Evolutionary conservation across 2,329 filamentous ascomycete genomes (phyloP), one percentile per base, ranked within the genome.

Genomic region (Sporothrix protearum): DNA sequence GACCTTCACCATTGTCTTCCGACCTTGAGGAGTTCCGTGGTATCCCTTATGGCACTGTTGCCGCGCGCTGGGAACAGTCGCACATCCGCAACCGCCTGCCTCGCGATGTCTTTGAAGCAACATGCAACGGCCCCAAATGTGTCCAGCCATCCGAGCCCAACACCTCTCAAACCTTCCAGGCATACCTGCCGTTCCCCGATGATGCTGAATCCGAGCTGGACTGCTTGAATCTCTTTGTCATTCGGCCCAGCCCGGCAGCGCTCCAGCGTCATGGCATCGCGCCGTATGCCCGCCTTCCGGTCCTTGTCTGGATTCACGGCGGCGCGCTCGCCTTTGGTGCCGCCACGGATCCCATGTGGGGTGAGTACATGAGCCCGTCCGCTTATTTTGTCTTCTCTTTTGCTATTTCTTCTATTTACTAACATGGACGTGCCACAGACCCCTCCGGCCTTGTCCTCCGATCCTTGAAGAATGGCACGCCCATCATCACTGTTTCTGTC

Each of bases 241-340:
- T 72, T 22, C 71, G 71, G 9, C 71, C 71, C 5, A 70, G 68
- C 30, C 14, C 49, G 12, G 68, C 39, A 0, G 71, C 71, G 0
- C 53, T 72, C 4, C 36, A 63, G 9, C 59, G 55, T 3, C 49
- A 28, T 5, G 57, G 61, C 9, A 28, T 72, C 9, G 10, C 59
- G 1, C 28, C 59, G 1, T 33, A 39, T 19, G 57, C 71, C 22
- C 45, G 28, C 12, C 28, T 72, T 10, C 71, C 71, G 3, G 71
- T 72, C 1, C 61, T 72, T n/a, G 68, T 72, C 28, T 72, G 71
- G 71, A 72, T 72, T 33, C 71, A 72, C 25, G 71, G 71, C 53
- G 71, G 71, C 14, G 71, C 59, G 6, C 53, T 72, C 0, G 51
- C 36, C 30, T 39, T 57, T 28, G 71, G 71, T 16, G 42, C 71